Conservation (phyloP, 495 filamentous ascomycete species). For the Chlorociboria aeruginascens region DNA sequence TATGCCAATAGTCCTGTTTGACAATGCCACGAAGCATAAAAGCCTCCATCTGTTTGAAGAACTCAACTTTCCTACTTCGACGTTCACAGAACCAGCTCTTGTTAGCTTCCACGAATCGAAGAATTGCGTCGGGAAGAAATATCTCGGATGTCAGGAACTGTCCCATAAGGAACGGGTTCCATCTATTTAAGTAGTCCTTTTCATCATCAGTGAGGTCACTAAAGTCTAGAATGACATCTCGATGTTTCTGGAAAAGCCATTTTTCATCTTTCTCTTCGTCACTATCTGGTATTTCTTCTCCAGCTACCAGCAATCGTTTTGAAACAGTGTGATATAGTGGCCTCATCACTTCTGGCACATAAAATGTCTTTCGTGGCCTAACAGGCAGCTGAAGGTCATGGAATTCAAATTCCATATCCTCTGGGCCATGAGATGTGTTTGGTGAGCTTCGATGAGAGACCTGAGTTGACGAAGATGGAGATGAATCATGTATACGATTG, state of each 20-base stretch:
- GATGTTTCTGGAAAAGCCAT: constrained; percentile 41
- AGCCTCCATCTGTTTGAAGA: constrained; percentile 31
- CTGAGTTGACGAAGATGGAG: constrained; percentile 13
- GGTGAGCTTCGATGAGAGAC: constrained; percentile 20
- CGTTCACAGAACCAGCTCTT: constrained; percentile 31
- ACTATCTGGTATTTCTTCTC: constrained; percentile 28
- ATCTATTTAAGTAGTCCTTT: constrained; percentile 39
- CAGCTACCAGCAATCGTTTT: constrained; percentile 34
- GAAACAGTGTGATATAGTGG: constrained; percentile 38
- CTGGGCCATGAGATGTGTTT: constrained; percentile 13
- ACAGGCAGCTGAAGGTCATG: constrained; percentile 7
- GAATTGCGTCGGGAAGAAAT: constrained; percentile 31
- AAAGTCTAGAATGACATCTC: constrained; percentile 37
- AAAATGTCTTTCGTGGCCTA: constrained; percentile 19
- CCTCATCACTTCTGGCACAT: constrained; percentile 35
- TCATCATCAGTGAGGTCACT: constrained; percentile 34
- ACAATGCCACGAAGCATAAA: constrained; percentile 31
- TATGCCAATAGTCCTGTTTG: constrained; percentile 22
- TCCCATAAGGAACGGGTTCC: constrained; percentile 36
- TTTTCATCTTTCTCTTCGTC: constrained; percentile 28
- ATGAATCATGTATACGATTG: constrained; percentile 9
- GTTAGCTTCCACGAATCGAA: constrained; percentile 30
- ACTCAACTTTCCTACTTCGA: constrained; percentile 28
- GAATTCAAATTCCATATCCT: constrained; percentile 10
- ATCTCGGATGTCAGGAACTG: constrained; percentile 33